Evolutionary conservation across 2,329 filamentous ascomycete genomes (phyloP).

Genomic region (Fusarium redolens): DNA sequence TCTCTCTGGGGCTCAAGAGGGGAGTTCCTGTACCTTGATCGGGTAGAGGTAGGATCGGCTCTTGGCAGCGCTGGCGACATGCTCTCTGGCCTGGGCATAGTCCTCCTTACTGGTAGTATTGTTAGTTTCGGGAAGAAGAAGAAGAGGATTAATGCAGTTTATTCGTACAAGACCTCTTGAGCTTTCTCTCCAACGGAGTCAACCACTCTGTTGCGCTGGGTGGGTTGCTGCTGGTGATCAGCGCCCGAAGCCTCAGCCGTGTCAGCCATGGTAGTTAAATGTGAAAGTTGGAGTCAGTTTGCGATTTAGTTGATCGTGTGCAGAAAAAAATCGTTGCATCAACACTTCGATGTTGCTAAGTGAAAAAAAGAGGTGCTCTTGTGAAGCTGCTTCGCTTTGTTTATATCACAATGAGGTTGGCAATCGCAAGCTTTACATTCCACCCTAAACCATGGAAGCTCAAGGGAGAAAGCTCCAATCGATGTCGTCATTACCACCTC

Average conservation of each 20-base stretch:
- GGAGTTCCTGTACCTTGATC: slow-evolving; percentile 66
- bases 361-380: background rate
- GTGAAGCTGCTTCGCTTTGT: background rate
- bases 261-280: slow-evolving; percentile 40
- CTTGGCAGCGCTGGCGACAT: slow-evolving; percentile 75
- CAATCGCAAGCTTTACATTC: slow-evolving; percentile 36
- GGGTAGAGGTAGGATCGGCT: slow-evolving; percentile 90
- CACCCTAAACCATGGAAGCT: slow-evolving; percentile 25
- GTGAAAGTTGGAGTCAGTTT: background rate
- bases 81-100: slow-evolving; percentile 70
- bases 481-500: slow-evolving; percentile 38
- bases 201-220: slow-evolving; percentile 49
- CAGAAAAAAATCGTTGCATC: background rate
- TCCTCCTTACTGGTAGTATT: slow-evolving; percentile 70
- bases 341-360: background rate
- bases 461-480: slow-evolving; percentile 29
- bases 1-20: background rate
- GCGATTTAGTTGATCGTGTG: background rate
- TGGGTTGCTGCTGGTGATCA: slow-evolving; percentile 33
- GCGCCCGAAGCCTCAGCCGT: slow-evolving; percentile 38
- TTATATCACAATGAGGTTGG: slow-evolving; percentile 12
- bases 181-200: slow-evolving; percentile 58
- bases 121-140: slow-evolving; percentile 15
- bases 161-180: slow-evolving; percentile 60
- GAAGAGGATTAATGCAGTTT: background rate